Evolutionary conservation across 768 basidiomycete species (phyloP), one percentile per base, ranked within the genome.

Genomic region (Chalciporus pseudorubinellus): DNA sequence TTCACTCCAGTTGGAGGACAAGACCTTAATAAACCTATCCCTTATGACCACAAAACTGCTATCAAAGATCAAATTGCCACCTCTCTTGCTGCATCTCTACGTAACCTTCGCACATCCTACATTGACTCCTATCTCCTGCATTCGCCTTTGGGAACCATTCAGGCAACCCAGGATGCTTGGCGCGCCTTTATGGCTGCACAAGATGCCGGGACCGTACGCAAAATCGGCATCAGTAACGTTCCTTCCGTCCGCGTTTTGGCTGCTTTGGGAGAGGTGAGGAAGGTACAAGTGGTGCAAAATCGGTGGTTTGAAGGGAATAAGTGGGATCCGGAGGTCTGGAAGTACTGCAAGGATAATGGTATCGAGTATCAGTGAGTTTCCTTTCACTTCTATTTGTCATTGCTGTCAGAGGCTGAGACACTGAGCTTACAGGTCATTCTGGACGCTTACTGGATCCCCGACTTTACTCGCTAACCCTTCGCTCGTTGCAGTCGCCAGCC

Each of bases 391-490:
- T 8, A 5, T 24, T 14, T 13, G 40, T 39, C 9, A 22, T 39
- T 44, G 29, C 47, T 38, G 34, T 16, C 6, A n/a, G 34, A 36
- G 29, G 34, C 34, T 36, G n/a, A 36, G 26, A 50, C 7, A 10
- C 13, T 44, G 28, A 26, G 44, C 6, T n/a, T 19, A 29, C 40
- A 90, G 89, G 59, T 90, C 89, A 14, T 92, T 93, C 67, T 92
- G 92, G 91, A 92, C 92, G 20, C 70, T 94, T 20, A 78, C 86
- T 1, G 87, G 89, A n/a, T 87, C 89, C 3, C 85, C 89, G 4
- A 72, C 62, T 14, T 71, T 92, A 9, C 70, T 91, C 5, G 48
- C 63, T 4, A 77, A 84, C 60, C 78, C 77, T 0, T 62, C 70
- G 2, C 61, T 86, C 5, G 57, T 67, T 16, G 56, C 69, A 4